Evolutionary conservation across 768 basidiomycete genomes (phyloP).

Genomic region (Kwoniella botswanensis): DNA sequence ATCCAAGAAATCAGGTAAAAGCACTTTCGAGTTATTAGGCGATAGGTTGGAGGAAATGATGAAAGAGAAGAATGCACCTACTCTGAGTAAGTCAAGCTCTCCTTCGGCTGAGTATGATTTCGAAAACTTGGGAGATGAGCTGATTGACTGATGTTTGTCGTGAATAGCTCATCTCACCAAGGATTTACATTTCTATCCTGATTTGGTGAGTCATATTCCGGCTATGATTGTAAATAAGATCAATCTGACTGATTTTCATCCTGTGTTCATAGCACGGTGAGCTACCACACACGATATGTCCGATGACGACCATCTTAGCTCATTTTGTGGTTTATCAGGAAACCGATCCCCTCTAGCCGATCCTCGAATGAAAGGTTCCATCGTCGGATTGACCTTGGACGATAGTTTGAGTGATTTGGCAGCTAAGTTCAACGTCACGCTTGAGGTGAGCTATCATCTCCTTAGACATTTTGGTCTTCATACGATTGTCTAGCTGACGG

Average conservation of each 20-base stretch:
- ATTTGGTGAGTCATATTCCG: constrained; percentile 63
- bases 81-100: constrained; percentile 61
- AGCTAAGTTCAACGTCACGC: constrained; percentile 83
- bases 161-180: constrained; percentile 74
- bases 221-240: background rate
- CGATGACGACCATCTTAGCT: too few species aligned
- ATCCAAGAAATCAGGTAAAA: constrained; percentile 64
- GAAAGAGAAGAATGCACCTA: constrained; percentile 65
- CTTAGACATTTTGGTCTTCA: too few species aligned
- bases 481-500: background rate
- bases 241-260: background rate
- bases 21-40: constrained; percentile 66
- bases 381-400: constrained; percentile 84
- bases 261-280: constrained; percentile 8
- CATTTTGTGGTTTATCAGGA: constrained; percentile 62
- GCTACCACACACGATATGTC: background rate
- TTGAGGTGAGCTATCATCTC: constrained; percentile 63
- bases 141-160: constrained; percentile 8
- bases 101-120: background rate
- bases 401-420: constrained; percentile 78
- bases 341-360: constrained; percentile 97
- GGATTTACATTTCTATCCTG: constrained; percentile 91
- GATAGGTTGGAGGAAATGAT: constrained; percentile 73
- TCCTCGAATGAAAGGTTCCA: constrained; percentile 89
- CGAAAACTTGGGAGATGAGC: background rate